These are phyloP conservation scores for Bipolaris oryzae DNA, from an alignment of 2,329 filamentous ascomycete genomes.

Conservation along the genomic window DNA sequence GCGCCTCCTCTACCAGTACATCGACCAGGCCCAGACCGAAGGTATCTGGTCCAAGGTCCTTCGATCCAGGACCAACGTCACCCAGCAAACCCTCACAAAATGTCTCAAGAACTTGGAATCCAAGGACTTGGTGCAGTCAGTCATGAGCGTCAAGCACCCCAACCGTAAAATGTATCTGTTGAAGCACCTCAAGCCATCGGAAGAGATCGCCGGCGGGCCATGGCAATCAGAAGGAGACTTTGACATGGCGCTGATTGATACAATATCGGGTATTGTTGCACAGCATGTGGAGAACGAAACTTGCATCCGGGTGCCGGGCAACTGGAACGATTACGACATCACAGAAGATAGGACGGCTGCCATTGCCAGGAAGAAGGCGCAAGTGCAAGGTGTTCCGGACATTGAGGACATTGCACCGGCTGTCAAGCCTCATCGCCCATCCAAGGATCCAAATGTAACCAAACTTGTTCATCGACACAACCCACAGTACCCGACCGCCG, in stretches of 20 bases:
- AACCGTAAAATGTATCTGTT: conserved; percentile 97
- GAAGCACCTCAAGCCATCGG: conserved; percentile 78
- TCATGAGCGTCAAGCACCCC: conserved; percentile 90
- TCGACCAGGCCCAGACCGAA: conserved; percentile 82
- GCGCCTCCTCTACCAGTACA: conserved; percentile 82
- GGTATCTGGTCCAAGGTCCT: conserved; percentile 93
- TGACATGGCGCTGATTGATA: conserved; percentile 85
- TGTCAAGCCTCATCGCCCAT: conserved; percentile 32
- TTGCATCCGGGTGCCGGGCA: conserved; percentile 64
- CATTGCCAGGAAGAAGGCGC: conserved; percentile 46
- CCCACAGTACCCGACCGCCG: conserved; percentile 78
- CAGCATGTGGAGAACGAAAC: conserved; percentile 74
- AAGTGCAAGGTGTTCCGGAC: conserved; percentile 38
- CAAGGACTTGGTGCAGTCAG: conserved; percentile 81
- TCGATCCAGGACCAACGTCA: conserved; percentile 78
- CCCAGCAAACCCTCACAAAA: conserved; percentile 80
- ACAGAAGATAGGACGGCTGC: conserved; percentile 44
- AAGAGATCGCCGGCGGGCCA: conserved; percentile 88
- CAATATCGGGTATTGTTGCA: conserved; percentile 74
- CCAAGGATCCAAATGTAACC: conserved; percentile 28
- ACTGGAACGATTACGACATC: conserved; percentile 48
- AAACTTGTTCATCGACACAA: conserved; percentile 65
- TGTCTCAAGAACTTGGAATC: conserved; percentile 82
- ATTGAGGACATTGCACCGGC: conserved; percentile 41
- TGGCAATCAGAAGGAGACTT: conserved; percentile 94